Evolutionary conservation across 2,329 filamentous ascomycete species (phyloP), one percentile per base, ranked within the genome.

Genomic region (Colletotrichum orbiculare): DNA sequence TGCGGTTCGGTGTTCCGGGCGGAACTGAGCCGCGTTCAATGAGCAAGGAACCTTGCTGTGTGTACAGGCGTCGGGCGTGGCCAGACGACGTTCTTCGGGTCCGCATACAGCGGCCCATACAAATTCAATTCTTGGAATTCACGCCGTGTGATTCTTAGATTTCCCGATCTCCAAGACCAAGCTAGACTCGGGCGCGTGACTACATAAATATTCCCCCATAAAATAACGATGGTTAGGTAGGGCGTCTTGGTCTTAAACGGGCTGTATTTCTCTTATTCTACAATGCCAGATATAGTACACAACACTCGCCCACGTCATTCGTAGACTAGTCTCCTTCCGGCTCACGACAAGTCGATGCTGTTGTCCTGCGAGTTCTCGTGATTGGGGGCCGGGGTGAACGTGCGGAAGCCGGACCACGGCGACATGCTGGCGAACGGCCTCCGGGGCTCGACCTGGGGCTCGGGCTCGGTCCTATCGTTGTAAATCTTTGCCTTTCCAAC

Each of bases 351-450:
- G 42, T 71, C 71, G 41, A 83, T 68, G 4, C 80, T 79, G 59
- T 82, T 83, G 66, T 66, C 78, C 57, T 69, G 70, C 4, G 73
- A 74, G 68, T 75, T 81, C 63, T 78, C 75, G n/a, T 25, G 25
- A 25, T 3, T 25, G 25, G 25, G 25, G 25, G 25, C 73, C 60
- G 10, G 38, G 11, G 11, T 15, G 6, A 7, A 15, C n/a, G 12
- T 37, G 38, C 38, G 13, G 10, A 17, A 15, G 45, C 25, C 45
- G 45, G 11, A 9, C 15, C n/a, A 48, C 15, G 11, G 9, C 45
- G 25, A 34, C n/a, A 8, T 11, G 25, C 50, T 12, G 7, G 53
- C 35, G 17, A 50, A 46, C n/a, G 60, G 54, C n/a, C n/a, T 60
- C 56, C 45, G 48, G 6, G 49, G 38, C 12, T 33, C 17, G 10